Percentiles rank a stretch among this genome's conserved stretches.
Conservation (phyloP, 176 grass and related monocot genomes). For the Zoysia pacifica region DNA sequence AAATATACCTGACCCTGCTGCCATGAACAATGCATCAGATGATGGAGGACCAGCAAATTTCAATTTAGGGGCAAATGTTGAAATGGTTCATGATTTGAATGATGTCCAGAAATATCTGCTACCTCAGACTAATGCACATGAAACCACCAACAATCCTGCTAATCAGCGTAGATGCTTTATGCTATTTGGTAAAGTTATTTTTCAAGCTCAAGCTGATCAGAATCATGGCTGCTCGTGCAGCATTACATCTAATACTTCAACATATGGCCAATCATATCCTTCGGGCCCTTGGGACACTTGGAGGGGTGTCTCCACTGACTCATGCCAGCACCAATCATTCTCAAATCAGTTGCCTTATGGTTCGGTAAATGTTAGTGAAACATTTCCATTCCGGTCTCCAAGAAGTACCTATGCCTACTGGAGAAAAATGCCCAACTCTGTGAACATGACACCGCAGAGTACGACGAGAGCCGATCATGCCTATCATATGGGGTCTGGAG, state of each 20-base stretch:
- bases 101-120: slow-evolving; percentile 14
- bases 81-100: slow-evolving; percentile 18
- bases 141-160: slow-evolving; percentile 8
- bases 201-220: slow-evolving; percentile 27
- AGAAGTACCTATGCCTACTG: slow-evolving; percentile 14
- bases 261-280: not conserved
- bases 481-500: slow-evolving; percentile 36
- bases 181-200: slow-evolving; percentile 64
- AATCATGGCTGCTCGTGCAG: not conserved
- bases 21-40: slow-evolving; percentile 16
- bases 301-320: not conserved
- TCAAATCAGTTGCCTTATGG: slow-evolving; percentile 10
- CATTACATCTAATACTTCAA: not conserved
- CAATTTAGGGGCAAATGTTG: slow-evolving; percentile 28
- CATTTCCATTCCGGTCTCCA: not conserved
- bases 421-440: not conserved
- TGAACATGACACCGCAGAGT: not conserved
- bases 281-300: not conserved
- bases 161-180: slow-evolving; percentile 35
- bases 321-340: slow-evolving; percentile 12
- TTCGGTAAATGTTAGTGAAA: not conserved
- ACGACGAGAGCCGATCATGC: slow-evolving; percentile 8
- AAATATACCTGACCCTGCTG: not conserved
- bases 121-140: not conserved
- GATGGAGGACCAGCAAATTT: slow-evolving; percentile 16